These are phyloP conservation scores for Erodium trifolium DNA, from an alignment of 441 rosid species.

Conservation along the genomic window DNA sequence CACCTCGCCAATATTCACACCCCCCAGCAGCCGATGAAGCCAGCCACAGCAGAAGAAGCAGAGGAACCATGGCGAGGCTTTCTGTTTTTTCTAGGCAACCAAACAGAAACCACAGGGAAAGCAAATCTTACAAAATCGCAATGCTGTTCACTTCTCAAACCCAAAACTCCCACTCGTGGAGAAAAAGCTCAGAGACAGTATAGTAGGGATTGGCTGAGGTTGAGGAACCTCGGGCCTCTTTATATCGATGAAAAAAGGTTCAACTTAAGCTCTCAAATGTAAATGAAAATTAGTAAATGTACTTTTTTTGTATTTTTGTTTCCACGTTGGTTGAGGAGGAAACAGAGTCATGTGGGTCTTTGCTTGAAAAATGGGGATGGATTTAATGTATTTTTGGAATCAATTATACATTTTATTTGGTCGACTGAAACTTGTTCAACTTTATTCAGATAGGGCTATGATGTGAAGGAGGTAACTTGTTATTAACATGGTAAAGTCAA, in stretches of 20 bases:
- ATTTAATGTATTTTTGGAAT: slow-evolving; percentile 26
- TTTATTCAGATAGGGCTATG: too few relatives aligned
- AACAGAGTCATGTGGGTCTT: slow-evolving; percentile 55
- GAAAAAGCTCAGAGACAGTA: too few relatives aligned
- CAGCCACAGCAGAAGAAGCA: slow-evolving; percentile 33
- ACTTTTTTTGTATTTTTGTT: too few relatives aligned
- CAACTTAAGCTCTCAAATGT: too few relatives aligned
- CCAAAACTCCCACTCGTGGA: neutral
- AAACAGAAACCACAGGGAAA: neutral
- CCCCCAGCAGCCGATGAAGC: slow-evolving; percentile 55
- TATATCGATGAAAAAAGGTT: slow-evolving; percentile 19
- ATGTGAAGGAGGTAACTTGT: too few relatives aligned
- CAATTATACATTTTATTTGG: neutral
- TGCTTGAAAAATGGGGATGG: slow-evolving; percentile 44
- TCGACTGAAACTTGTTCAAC: too few relatives aligned
- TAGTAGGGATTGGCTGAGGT: neutral
- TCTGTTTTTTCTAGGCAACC: slow-evolving; percentile 5
- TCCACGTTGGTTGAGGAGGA: slow-evolving; percentile 26
- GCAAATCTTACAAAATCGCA: slow-evolving; percentile 14
- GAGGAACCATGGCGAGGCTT: slow-evolving; percentile 28
- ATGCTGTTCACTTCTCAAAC: slow-evolving; percentile 29
- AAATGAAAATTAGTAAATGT: too few relatives aligned
- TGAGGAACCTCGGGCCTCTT: slow-evolving; percentile 26
- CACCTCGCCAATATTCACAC: slow-evolving; percentile 76
- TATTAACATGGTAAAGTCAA: too few relatives aligned